These are phyloP conservation scores for Pleurotus giganteus DNA, from an alignment of 768 basidiomycete genomes.

Conservation along the genomic window DNA sequence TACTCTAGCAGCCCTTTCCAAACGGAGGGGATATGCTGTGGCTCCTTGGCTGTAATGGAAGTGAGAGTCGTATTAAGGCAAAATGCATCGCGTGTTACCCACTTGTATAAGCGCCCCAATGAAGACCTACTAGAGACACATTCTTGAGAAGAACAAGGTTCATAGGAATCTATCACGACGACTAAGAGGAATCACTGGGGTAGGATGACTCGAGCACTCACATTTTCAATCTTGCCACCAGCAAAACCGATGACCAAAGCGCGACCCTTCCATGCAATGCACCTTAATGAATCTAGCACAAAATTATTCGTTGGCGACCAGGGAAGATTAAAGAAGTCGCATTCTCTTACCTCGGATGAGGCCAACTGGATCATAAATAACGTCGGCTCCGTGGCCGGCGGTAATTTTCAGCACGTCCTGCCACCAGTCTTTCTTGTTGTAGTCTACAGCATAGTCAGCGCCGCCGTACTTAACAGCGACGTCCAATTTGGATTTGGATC, in stretches of 20 bases:
- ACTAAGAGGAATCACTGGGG: conserved; percentile 17
- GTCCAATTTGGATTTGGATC: conserved; percentile 75
- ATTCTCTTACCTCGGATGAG: conserved; percentile 55
- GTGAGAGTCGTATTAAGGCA: conserved; percentile 4
- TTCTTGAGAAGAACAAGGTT: conserved; percentile 85
- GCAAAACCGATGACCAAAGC: conserved; percentile 94
- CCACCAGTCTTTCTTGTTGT: conserved; percentile 80
- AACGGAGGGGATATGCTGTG: conserved; percentile 57
- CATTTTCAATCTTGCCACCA: conserved; percentile 81
- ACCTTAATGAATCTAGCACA: conserved; percentile 75
- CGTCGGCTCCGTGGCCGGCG: conserved; percentile 78
- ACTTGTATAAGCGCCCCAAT: conserved; percentile 84
- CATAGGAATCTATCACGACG: conserved; percentile 65
- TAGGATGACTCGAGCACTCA: conserved; percentile 21
- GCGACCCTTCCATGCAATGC: conserved; percentile 92
- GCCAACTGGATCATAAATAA: conserved; percentile 87
- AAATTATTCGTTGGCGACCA: neutral
- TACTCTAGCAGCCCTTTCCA: conserved; percentile 72
- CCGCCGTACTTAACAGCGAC: conserved; percentile 74
- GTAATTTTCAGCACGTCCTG: conserved; percentile 86
- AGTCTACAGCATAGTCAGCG: conserved; percentile 83
- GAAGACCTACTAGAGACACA: conserved; percentile 77
- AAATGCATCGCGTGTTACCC: conserved; percentile 23
- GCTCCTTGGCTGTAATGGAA: conserved; percentile 56
- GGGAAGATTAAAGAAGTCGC: neutral